Evolutionary conservation across 2,329 filamentous ascomycete species (phyloP), one percentile per base, ranked within the genome.

Genomic region (Botrytis elliptica): DNA sequence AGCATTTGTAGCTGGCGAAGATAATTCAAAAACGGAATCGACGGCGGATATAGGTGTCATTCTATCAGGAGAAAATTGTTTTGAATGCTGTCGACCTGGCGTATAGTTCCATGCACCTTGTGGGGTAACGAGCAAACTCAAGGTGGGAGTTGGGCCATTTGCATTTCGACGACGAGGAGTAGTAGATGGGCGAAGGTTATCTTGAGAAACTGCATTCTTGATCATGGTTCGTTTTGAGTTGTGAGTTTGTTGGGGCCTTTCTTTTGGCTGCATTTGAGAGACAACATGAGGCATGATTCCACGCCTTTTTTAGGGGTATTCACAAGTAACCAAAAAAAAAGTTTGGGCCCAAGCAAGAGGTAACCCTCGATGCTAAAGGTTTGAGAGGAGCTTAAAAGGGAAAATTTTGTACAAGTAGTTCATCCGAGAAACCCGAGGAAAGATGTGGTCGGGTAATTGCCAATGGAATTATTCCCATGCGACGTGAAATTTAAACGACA

Each of bases 21-120:
- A 71, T 42, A 77, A 67, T 44, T 79, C 77, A 55, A 79, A 79
- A 16, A 79, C 69, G 3, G 78, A 75, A n/a, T 79, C 78, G 3
- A 79, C 76, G 25, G 77, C 74, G 18, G 78, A 79, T 16, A 71
- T 33, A 16, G 79, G 77, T 10, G 76, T 77, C 22, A 42, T 33
- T 20, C 60, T 70, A 22, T 77, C 78, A 2, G 72, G 64, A 4
- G 77, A 79, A 40, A 72, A 60, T 25, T 79, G 74, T 46, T 74
- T 73, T 20, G 75, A 7, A n/a, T 71, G 71, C 52, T 74, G 74
- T 74, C 73, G 71, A 33, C 72, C 71, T 6, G 75, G 75, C 29
- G 62, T 74, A 65, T 74, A 75, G 25, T 77, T 75, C 75, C 76
- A 78, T 25, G 74, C 75, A 59, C 44, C 74, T 16, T 77, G 74